A percentile compares a stretch with the other conserved stretches of the same genome.
Conservation (phyloP, 305 asterid genomes). For the Ilex paraguariensis region DNA sequence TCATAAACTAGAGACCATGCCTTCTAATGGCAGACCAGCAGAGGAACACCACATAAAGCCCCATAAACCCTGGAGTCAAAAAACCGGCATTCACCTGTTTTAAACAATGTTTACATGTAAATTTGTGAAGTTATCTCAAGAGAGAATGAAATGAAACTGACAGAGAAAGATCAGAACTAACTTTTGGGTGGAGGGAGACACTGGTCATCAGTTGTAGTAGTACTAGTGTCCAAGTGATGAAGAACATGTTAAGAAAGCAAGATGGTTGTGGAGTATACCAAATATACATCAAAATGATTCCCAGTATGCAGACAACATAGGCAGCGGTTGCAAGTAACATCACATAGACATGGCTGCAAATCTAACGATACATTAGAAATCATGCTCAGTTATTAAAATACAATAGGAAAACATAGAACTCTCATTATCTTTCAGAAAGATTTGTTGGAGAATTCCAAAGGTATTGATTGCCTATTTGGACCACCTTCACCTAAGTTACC, state of each 20-base stretch:
- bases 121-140: neutral
- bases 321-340: conserved; percentile 41
- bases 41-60: conserved; percentile 46
- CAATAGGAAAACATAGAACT: no score
- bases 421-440: no score
- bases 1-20: conserved; percentile 7
- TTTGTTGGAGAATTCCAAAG: no score
- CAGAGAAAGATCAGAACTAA: neutral
- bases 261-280: conserved; percentile 49
- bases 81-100: conserved; percentile 41
- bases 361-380: neutral
- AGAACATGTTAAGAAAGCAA: conserved; percentile 45
- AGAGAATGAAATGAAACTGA: conserved; percentile 2
- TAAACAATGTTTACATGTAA: neutral
- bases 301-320: conserved; percentile 39
- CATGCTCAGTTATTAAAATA: neutral
- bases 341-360: conserved; percentile 41
- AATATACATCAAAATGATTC: conserved; percentile 50
- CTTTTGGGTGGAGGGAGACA: conserved; percentile 50
- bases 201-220: conserved; percentile 55
- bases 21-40: conserved; percentile 62
- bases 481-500: no score
- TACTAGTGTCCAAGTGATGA: conserved; percentile 48
- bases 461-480: no score
- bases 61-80: conserved; percentile 49